A percentile compares a stretch with the other conserved stretches of the same genome.
Conservation (phyloP, 2,329 filamentous ascomycete species). For the Botrytis pseudocinerea region DNA sequence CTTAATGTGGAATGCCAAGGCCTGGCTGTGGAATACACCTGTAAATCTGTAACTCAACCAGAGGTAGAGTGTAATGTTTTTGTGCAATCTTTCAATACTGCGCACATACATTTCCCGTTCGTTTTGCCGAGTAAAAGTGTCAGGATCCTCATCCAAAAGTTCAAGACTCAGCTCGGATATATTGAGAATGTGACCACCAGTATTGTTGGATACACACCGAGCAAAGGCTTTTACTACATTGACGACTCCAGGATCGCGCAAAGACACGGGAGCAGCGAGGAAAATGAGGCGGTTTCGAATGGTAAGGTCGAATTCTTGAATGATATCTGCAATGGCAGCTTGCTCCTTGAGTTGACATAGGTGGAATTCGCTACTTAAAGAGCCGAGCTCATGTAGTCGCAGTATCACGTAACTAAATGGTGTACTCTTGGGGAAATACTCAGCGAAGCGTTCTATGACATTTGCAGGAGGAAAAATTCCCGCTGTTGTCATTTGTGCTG, state of each 20-base stretch:
- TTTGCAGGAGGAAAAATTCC: slow-evolving; percentile 72
- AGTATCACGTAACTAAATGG: slow-evolving; percentile 82
- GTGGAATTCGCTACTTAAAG: slow-evolving; percentile 65
- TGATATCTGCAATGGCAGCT: slow-evolving; percentile 68
- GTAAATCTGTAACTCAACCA: slow-evolving; percentile 92
- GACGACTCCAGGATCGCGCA: slow-evolving; percentile 51
- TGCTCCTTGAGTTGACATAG: slow-evolving; percentile 64
- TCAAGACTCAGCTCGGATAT: slow-evolving; percentile 69
- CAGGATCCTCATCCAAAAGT: slow-evolving; percentile 56
- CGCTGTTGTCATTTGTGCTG: slow-evolving; percentile 67
- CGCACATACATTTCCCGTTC: slow-evolving; percentile 54
- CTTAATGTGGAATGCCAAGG: slow-evolving; percentile 78
- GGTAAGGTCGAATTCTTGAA: slow-evolving; percentile 70
- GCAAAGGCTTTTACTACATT: slow-evolving; percentile 65
- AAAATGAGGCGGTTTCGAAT: slow-evolving; percentile 76
- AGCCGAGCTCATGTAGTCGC: slow-evolving; percentile 66
- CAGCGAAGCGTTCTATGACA: slow-evolving; percentile 73
- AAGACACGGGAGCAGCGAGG: slow-evolving; percentile 65
- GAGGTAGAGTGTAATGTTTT: slow-evolving; percentile 78
- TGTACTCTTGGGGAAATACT: slow-evolving; percentile 77
- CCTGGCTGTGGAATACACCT: slow-evolving; percentile 74
- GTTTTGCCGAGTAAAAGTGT: slow-evolving; percentile 30
- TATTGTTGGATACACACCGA: slow-evolving; percentile 65
- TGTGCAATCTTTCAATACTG: slow-evolving; percentile 76
- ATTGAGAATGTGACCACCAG: slow-evolving; percentile 74